Percentiles rank a stretch among this genome's conserved stretches.
These are phyloP conservation scores for Cyphellophora europaea DNA, from an alignment of 2,329 filamentous ascomycete genomes.

Conservation along the genomic window DNA sequence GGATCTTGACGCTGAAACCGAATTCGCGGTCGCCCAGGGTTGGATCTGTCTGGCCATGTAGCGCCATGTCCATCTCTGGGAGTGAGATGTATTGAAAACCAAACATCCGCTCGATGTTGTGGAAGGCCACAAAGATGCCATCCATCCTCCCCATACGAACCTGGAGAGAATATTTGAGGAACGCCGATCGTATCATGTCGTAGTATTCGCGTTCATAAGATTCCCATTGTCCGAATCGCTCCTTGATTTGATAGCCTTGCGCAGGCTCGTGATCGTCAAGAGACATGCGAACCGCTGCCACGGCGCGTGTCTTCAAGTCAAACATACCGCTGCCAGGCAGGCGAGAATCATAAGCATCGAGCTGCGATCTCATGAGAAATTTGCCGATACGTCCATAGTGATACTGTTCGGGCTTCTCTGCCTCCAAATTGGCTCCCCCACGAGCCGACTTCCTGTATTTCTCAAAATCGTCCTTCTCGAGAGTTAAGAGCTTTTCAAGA, in stretches of 20 bases:
- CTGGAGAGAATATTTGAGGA: slow-evolving; percentile 94
- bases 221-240: slow-evolving; percentile 67
- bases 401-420: slow-evolving; percentile 66
- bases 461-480: slow-evolving; percentile 75
- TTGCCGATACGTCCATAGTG: slow-evolving; percentile 82
- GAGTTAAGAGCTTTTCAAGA: slow-evolving; percentile 88
- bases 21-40: slow-evolving; percentile 76
- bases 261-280: slow-evolving; percentile 61
- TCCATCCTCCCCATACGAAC: slow-evolving; percentile 98
- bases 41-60: slow-evolving; percentile 68
- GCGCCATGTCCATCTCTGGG: slow-evolving; percentile 73
- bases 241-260: slow-evolving; percentile 76
- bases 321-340: slow-evolving; percentile 90
- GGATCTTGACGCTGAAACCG: slow-evolving; percentile 64
- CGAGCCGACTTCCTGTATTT: slow-evolving; percentile 63
- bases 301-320: slow-evolving; percentile 89
- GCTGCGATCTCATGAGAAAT: slow-evolving; percentile 88
- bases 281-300: slow-evolving; percentile 87
- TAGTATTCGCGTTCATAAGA: slow-evolving; percentile 94
- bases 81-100: slow-evolving; percentile 92
- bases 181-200: slow-evolving; percentile 90
- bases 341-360: slow-evolving; percentile 80
- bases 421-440: slow-evolving; percentile 60
- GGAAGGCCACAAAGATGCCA: slow-evolving; percentile 92
- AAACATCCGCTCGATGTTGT: slow-evolving; percentile 92